Evolutionary conservation across 192 early-diverging fungal genomes (phyloP), one percentile per base, ranked within the genome.

Genomic region (Coemansia pectinata): DNA sequence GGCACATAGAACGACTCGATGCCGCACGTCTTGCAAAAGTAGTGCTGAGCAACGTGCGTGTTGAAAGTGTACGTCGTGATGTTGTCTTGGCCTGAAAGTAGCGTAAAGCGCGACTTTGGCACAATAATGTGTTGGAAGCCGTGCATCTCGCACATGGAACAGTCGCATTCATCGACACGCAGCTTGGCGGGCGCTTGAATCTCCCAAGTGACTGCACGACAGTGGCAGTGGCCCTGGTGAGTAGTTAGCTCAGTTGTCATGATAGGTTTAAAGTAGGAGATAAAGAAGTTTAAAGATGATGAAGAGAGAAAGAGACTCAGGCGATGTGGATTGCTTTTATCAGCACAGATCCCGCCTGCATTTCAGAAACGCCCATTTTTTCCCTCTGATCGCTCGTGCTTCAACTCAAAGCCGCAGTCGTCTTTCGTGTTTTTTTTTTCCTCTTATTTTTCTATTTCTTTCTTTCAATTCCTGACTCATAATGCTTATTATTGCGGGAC

Each of bases 41-140:
- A 81, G 65, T 86, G 85, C 68, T 85, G 65, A 0, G 85, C 85
- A 25, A 74, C 59, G 29, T 76, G 73, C 59, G 85, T 77, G 67
- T 80, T 80, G 58, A 86, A 86, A n/a, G 82, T 79, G 59, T 86
- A 86, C 52, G 74, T 74, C 31, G 77, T 69, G 12, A 86, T 62
- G 23, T 66, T 74, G 63, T 83, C 72, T 25, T 69, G 14, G 42
- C 80, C 80, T 0, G 72, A 48, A 14, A 72, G 66, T 27, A 83
- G 66, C 34, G 53, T 71, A 25, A 83, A 77, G 6, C 69, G 59
- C 11, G 75, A 63, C 40, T 63, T 68, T 2, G 75, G 72, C 27
- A 83, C 80, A 5, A 74, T 83, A 11, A 83, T 63, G 48, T 83
- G 80, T 59, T 71, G 75, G 63, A 74, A 83, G 2, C 80, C 80